Base-by-base conservation (phyloP, 306 rosid genomes). In the Fagus sylvatica region DNA sequence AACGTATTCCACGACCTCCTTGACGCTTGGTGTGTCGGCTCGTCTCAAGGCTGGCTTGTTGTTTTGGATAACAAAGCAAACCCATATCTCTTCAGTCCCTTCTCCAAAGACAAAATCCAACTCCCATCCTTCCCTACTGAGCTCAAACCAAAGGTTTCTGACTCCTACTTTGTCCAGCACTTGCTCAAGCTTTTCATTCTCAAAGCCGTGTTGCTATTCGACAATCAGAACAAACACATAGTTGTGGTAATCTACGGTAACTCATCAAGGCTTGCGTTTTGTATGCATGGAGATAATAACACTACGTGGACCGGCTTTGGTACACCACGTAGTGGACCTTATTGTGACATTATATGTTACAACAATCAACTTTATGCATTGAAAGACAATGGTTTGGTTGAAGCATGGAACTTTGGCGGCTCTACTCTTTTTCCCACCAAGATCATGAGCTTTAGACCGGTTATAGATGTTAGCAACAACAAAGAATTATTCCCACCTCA, bases 11-110 rank as follows among this genome's bases (percentile, higher is more conserved):
- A 19, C 12, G 57, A 10, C 11, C 7, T 28, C 2, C 32, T 39
- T 41, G 22, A 55, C 41, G 69, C 54, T 4, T 30, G 46, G 48
- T 77, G 57, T 3, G 60, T 22, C 1, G 81, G 75, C 71, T 70
- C 51, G 4, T 77, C 71, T 8, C 46, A 77, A 0, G 72, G 71
- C 1, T 39, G 2, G 28, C 49, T 67, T 1, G 28, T 65, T 1
- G 19, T 39, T 65, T 39, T 65, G 46, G 71, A 65, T 7, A 7
- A 15, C 5, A 39, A 65, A 4, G 71, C 71, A 1, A 36, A 34
- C 40, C 71, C 71, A 10, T 48, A 13, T 65, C 71, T 65, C 28
- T 37, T 65, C 0, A 37, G 37, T 65, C 71, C 71, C 3, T 11
- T 36, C 41, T 65, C 71, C 22, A 41, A 41, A 2, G 46, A 5